These are phyloP conservation scores for Teratosphaeriaceae sp. DNA, from an alignment of 2,329 filamentous ascomycete genomes.

Conservation along the genomic window DNA sequence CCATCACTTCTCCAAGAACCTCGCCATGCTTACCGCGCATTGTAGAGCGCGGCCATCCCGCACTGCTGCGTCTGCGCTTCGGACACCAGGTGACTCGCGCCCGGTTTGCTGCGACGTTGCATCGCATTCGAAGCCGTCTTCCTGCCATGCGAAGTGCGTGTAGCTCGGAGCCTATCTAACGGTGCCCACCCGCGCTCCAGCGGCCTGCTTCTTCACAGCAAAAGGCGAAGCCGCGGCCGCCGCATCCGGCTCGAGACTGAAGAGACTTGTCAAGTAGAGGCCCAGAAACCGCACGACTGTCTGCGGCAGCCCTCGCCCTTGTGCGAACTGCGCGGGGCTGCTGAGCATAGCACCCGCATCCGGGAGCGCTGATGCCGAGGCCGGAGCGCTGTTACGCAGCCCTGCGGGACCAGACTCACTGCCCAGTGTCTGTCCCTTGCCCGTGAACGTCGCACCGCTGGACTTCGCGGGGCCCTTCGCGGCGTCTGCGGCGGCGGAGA, in stretches of 20 bases:
- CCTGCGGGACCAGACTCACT: conserved; percentile 4
- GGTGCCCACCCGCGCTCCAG: conserved; percentile 3
- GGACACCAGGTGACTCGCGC: too few species aligned
- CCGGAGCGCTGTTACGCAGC: conserved; percentile 14
- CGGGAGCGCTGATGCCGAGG: conserved; percentile 23
- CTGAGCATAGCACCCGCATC: conserved; percentile 17
- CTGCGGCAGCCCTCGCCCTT: conserved; percentile 32
- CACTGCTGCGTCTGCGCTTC: too few species aligned
- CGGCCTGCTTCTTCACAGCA: conserved; percentile 26
- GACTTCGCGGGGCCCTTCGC: conserved; percentile 31
- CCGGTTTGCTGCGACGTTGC: too few species aligned
- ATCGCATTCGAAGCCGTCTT: too few species aligned
- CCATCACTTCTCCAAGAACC: too few species aligned
- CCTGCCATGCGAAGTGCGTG: too few species aligned
- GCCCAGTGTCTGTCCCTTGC: conserved; percentile 39
- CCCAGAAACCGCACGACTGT: conserved; percentile 39
- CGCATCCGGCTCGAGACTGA: conserved; percentile 38
- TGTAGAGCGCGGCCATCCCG: too few species aligned
- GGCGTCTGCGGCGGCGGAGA: conserved; percentile 37
- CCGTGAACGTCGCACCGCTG: conserved; percentile 29
- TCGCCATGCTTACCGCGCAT: too few species aligned
- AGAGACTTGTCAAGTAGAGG: conserved; percentile 40
- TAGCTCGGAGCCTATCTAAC: too few species aligned
- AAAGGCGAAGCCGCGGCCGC: conserved; percentile 41
- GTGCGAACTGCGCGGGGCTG: conserved; percentile 24